phyloP scores from a whole-genome alignment of 257 asterid genomes.

The Solanum clarkiae region DNA sequence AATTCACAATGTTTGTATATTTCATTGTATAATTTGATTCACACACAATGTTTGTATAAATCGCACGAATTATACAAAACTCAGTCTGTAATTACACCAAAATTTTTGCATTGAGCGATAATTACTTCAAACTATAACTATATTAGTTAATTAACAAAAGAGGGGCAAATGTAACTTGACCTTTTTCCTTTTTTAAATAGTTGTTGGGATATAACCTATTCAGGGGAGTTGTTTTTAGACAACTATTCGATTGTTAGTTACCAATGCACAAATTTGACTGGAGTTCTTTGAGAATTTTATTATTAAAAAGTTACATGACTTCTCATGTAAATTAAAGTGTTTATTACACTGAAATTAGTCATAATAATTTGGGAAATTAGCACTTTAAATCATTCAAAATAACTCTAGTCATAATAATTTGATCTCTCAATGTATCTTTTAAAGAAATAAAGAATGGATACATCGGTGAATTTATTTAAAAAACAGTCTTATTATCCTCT shows the following conservation, averaged over 20 bases:
- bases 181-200: background rate
- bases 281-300: background rate
- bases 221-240: background rate
- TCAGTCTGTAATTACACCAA: no score
- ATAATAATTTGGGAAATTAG: background rate
- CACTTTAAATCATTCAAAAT: background rate
- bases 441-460: no score
- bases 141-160: no score
- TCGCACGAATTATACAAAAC: no score
- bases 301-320: background rate
- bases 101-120: accelerated
- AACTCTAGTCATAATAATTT: no score
- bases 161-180: background rate
- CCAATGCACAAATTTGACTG: background rate
- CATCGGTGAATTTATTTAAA: no score
- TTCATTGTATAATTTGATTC: no score
- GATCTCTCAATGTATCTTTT: no score
- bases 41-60: no score
- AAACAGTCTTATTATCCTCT: no score
- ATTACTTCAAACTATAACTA: no score
- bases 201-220: background rate
- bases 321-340: background rate
- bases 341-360: background rate
- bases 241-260: background rate
- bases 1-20: no score